Evolutionary conservation across 2,329 filamentous ascomycete species (phyloP).

Genomic region (Epichloe amarillans): DNA sequence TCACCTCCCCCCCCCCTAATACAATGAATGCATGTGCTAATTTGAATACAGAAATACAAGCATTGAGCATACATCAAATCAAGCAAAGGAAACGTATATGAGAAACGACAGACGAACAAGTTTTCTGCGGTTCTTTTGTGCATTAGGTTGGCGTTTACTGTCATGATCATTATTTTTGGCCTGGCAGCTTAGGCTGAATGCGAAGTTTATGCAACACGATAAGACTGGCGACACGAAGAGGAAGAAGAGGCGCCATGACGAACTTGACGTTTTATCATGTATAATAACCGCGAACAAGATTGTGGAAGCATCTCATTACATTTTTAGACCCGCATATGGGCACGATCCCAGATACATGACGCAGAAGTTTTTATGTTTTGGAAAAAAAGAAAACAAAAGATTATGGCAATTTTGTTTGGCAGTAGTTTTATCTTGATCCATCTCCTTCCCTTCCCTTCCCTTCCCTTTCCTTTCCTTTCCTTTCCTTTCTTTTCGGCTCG

Average conservation of each 20-base stretch:
- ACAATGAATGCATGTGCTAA: conserved; percentile 3
- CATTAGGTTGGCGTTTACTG: conserved; percentile 2
- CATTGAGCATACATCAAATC: conserved; percentile 17
- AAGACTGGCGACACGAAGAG: neutral
- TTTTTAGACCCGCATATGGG: neutral
- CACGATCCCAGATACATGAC: neutral
- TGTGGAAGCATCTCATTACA: neutral
- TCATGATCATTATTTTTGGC: neutral
- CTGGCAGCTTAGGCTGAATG: neutral
- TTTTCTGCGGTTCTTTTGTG: neutral
- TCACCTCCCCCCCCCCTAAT: no score
- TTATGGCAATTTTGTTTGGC: no score
- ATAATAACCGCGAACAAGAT: neutral
- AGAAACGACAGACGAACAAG: neutral
- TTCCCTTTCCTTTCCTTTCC: no score
- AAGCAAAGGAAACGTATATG: neutral
- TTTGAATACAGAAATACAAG: conserved; percentile 33
- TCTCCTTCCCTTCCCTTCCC: no score
- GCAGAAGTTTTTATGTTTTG: no score
- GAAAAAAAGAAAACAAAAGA: no score
- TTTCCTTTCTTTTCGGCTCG: neutral
- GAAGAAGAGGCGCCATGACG: neutral
- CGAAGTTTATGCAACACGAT: neutral
- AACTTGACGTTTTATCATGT: neutral
- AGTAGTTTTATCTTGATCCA: no score